These are phyloP conservation scores for Scheffersomyces lignicola DNA, from an alignment of 1,139 yeast genomes.

Conservation along the genomic window DNA sequence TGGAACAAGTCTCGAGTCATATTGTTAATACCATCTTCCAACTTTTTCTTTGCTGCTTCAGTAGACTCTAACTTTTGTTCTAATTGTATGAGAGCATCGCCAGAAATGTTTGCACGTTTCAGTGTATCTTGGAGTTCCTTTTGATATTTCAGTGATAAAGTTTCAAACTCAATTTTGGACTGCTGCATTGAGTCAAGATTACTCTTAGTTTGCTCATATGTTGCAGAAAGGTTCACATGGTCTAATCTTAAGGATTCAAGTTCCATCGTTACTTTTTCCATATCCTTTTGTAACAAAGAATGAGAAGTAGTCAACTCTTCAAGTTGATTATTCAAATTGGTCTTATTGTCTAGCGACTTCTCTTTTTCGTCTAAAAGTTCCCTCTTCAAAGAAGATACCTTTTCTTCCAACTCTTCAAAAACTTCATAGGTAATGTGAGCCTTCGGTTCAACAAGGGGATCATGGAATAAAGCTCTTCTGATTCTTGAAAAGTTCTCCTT, in stretches of 20 bases:
- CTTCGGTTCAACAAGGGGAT: slow-evolving; percentile 71
- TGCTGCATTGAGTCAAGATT: slow-evolving; percentile 32
- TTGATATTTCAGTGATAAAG: slow-evolving; percentile 25
- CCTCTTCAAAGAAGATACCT: slow-evolving; percentile 26
- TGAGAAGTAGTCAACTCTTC: slow-evolving; percentile 19
- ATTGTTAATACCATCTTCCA: slow-evolving; percentile 86
- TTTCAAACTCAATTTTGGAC: slow-evolving; percentile 33
- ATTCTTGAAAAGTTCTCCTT: slow-evolving; percentile 73
- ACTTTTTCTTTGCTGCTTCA: slow-evolving; percentile 56
- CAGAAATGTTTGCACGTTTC: slow-evolving; percentile 21
- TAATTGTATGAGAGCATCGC: slow-evolving; percentile 25
- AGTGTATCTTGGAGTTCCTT: slow-evolving; percentile 31
- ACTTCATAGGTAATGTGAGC: slow-evolving; percentile 66
- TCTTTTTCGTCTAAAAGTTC: slow-evolving; percentile 27
- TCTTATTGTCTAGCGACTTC: slow-evolving; percentile 23
- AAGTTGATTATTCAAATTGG: slow-evolving; percentile 30
- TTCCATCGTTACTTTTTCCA: slow-evolving; percentile 8
- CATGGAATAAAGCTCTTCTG: slow-evolving; percentile 68
- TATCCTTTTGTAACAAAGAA: slow-evolving; percentile 13
- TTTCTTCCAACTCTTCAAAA: slow-evolving; percentile 61
- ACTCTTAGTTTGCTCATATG: slow-evolving; percentile 34
- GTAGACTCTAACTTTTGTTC: slow-evolving; percentile 27
- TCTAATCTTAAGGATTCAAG: slow-evolving; percentile 19
- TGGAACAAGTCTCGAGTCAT: slow-evolving; percentile 83
- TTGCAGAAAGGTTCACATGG: slow-evolving; percentile 24